A percentile compares a stretch with the other conserved stretches of the same genome.
These are phyloP conservation scores for Telopea speciosissima DNA, from an alignment of 177 flowering plant species.

Conservation along the genomic window DNA sequence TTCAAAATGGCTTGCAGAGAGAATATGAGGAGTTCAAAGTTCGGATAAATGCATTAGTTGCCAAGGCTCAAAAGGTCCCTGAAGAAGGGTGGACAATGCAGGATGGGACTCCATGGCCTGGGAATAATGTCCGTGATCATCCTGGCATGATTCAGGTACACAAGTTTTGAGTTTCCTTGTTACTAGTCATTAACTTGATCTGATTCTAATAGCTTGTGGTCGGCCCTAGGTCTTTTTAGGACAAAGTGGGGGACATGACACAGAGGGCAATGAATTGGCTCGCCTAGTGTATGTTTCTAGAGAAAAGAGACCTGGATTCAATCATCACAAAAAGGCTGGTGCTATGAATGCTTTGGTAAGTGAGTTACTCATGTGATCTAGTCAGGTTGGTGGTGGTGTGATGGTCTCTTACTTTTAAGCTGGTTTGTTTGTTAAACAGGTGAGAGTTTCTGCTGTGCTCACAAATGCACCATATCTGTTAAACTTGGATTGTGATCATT, in stretches of 20 bases:
- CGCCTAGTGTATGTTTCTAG: conserved; percentile 55
- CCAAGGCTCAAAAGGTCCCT: conserved; percentile 51
- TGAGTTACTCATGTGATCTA: neutral
- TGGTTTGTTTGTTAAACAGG: conserved; percentile 27
- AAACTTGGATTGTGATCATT: conserved; percentile 74
- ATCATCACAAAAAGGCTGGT: conserved; percentile 60
- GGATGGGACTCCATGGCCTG: conserved; percentile 57
- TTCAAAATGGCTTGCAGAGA: conserved; percentile 27
- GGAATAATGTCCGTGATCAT: conserved; percentile 49
- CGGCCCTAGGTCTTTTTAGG: conserved; percentile 45
- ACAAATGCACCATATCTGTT: conserved; percentile 62
- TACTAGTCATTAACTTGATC: neutral
- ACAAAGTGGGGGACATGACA: conserved; percentile 45
- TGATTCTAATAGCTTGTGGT: neutral
- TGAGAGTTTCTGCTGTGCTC: conserved; percentile 63
- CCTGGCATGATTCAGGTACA: conserved; percentile 62
- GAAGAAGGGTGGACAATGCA: conserved; percentile 57
- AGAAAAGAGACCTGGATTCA: conserved; percentile 52
- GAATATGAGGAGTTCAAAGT: conserved; percentile 57
- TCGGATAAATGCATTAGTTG: conserved; percentile 53
- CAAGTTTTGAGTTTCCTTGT: neutral
- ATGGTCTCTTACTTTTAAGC: conserved; percentile 5
- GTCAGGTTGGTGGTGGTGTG: neutral
- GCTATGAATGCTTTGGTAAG: conserved; percentile 60
- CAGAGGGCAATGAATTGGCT: conserved; percentile 45